Percentiles rank a stretch among this genome's conserved stretches.
Conservation (phyloP, 2,329 filamentous ascomycete species). For the Fusarium haematococcum region DNA sequence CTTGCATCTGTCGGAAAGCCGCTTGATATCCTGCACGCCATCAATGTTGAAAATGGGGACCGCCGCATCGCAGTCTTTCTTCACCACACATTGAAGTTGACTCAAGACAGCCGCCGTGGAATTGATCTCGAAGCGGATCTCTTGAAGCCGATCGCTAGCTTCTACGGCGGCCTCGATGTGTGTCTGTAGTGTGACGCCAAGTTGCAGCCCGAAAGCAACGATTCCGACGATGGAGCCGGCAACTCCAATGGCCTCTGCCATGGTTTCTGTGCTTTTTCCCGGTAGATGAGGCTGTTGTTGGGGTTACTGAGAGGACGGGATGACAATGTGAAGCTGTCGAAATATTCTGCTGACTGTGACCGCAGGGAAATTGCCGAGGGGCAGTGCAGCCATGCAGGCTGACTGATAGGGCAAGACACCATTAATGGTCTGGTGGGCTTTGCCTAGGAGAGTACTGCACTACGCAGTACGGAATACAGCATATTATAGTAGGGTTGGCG, state of each 20-base stretch:
- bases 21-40: neutral
- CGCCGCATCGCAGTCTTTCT: neutral
- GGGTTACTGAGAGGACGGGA: neutral
- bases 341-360: neutral
- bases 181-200: neutral
- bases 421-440: neutral
- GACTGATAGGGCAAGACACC: neutral
- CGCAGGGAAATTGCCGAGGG: neutral
- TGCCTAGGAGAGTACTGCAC: neutral
- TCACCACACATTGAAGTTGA: neutral
- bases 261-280: neutral
- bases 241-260: constrained; percentile 4
- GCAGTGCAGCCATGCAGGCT: neutral
- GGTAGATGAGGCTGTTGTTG: neutral
- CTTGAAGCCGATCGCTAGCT: neutral
- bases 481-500: no score
- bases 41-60: neutral
- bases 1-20: neutral
- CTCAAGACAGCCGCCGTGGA: neutral
- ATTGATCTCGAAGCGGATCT: neutral
- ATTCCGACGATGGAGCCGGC: constrained; percentile 2
- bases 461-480: neutral
- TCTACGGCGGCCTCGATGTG: neutral
- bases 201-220: neutral
- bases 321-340: neutral